Evolutionary conservation across 371 early-diverging fungal species (phyloP).

Genomic region (Chytridiales sp.): DNA sequence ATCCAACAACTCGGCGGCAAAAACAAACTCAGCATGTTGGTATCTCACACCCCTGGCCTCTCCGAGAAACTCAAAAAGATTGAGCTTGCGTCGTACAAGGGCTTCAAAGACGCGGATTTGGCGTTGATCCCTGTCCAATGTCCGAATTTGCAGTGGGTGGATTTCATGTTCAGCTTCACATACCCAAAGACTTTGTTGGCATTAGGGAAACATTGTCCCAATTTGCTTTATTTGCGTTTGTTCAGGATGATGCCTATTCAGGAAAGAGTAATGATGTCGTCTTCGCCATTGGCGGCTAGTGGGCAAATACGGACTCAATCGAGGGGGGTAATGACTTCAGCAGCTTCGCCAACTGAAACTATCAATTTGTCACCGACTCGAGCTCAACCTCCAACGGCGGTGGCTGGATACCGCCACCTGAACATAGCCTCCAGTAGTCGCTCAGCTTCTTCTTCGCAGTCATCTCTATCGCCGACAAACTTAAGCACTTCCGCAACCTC

Average conservation of each 20-base stretch:
- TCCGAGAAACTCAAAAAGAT: constrained; percentile 31
- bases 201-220: constrained; percentile 22
- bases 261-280: not conserved
- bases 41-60: constrained; percentile 13
- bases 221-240: constrained; percentile 39
- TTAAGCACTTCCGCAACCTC: not conserved
- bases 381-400: not conserved
- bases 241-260: constrained; percentile 1
- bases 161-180: constrained; percentile 40
- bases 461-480: constrained; percentile 8
- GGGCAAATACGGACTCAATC: not conserved
- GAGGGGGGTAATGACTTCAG: not conserved
- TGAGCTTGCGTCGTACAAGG: constrained; percentile 27
- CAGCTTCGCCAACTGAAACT: not conserved
- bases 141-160: constrained; percentile 39
- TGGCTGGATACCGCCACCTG: not conserved
- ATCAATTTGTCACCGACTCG: not conserved
- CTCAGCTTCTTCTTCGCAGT: too few relatives aligned
- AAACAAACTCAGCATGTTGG: constrained; percentile 28
- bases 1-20: constrained; percentile 16
- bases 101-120: constrained; percentile 35
- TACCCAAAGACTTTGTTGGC: constrained; percentile 33
- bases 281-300: not conserved
- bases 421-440: too few relatives aligned
- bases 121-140: constrained; percentile 28